Evolutionary conservation across 208 protist species (phyloP), one percentile per base, ranked within the genome.

Genomic region (Acanthamoeba rhysodes): DNA sequence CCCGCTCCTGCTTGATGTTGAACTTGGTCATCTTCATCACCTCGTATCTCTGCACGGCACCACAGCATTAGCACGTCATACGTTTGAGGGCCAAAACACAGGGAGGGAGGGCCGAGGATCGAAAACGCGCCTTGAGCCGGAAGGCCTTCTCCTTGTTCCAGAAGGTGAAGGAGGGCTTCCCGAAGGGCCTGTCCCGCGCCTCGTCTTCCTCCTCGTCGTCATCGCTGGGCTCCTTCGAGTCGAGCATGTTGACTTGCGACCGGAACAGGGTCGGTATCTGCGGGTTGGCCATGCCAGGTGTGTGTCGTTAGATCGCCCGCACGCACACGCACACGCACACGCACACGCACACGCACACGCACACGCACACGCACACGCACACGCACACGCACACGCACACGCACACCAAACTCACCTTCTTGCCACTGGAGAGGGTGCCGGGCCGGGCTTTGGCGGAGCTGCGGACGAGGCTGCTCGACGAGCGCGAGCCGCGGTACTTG

Each of bases 11-110:
- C 50, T 64, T 88, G 50, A 88, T 57, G 41, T 45, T 45, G 53
- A 88, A 88, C 80, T 88, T 88, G 80, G 22, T 66, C 80, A 88
- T 41, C n/a, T 41, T 57, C 14, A 50, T 64, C 80, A 88, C 80
- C 24, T 88, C 80, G 80, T 88, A 88, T 6, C 50, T 55, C 80
- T 88, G 53, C 45, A 22, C n/a, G n/a, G n/a, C n/a, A n/a, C n/a
- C n/a, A n/a, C n/a, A n/a, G n/a, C n/a, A n/a, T n/a, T n/a, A n/a
- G n/a, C n/a, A n/a, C n/a, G n/a, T n/a, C n/a, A n/a, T n/a, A n/a
- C n/a, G n/a, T n/a, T n/a, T n/a, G n/a, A n/a, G n/a, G n/a, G n/a
- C n/a, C n/a, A n/a, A n/a, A n/a, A n/a, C n/a, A n/a, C n/a, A n/a
- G n/a, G n/a, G n/a, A n/a, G n/a, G n/a, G 53, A 18, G 14, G 53